These are phyloP conservation scores for Aureobasidium uvarum DNA, from an alignment of 2,329 filamentous ascomycete species.

Conservation along the genomic window DNA sequence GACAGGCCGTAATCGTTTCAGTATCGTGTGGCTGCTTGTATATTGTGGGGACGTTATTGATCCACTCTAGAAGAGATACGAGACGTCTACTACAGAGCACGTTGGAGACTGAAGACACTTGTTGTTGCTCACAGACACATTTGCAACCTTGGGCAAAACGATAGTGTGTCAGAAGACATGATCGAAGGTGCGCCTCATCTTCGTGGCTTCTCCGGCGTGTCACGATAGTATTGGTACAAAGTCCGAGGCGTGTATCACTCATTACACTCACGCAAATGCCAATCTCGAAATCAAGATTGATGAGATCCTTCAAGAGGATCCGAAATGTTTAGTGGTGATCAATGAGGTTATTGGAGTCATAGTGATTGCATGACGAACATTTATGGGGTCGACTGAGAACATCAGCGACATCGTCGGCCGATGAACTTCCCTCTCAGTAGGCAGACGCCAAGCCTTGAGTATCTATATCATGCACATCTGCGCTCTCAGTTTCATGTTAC, in stretches of 20 bases:
- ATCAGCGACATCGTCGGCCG: background rate
- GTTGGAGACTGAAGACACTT: background rate
- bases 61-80: slow-evolving; percentile 3
- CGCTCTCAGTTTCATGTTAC: background rate
- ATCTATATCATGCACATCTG: slow-evolving; percentile 9
- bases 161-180: background rate
- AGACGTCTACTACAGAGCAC: background rate
- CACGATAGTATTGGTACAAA: background rate
- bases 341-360: background rate
- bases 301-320: background rate
- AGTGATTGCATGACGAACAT: background rate
- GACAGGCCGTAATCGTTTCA: slow-evolving; percentile 21
- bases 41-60: slow-evolving; percentile 10
- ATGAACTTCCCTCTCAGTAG: background rate
- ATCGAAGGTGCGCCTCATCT: background rate
- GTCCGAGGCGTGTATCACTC: background rate
- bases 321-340: background rate
- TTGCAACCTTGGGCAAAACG: background rate
- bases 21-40: slow-evolving; percentile 11
- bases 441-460: slow-evolving; percentile 9
- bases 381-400: background rate
- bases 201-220: background rate
- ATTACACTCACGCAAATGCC: background rate
- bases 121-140: background rate
- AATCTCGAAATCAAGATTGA: slow-evolving; percentile 1